A percentile compares a stretch with the other conserved stretches of the same genome.
phyloP scores from a whole-genome alignment of 1,284 basidiomycete species.

The Fereydounia khargensis region DNA sequence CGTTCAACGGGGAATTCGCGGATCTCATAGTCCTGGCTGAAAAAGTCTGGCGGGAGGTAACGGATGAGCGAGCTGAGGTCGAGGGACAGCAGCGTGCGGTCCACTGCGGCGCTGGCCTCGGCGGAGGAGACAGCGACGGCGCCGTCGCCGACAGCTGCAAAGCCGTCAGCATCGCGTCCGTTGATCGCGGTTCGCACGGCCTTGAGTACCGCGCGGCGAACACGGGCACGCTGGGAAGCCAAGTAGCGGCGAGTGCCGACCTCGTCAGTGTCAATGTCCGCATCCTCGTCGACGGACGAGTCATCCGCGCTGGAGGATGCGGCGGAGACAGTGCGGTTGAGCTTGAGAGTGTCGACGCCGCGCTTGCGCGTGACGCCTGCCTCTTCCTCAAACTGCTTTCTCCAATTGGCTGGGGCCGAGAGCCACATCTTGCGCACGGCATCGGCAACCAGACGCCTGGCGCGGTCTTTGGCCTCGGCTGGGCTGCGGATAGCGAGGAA shows the following conservation, averaged over 20 bases:
- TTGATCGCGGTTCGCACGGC: conserved; percentile 48
- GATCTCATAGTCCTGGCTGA: conserved; percentile 47
- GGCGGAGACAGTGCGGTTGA: background rate
- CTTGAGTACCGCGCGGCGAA: conserved; percentile 40
- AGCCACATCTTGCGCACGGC: conserved; percentile 51
- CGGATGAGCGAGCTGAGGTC: conserved; percentile 41
- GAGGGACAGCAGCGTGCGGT: conserved; percentile 31
- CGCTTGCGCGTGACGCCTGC: conserved; percentile 15
- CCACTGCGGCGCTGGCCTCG: conserved; percentile 7
- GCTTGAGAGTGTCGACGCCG: background rate
- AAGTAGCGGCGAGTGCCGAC: conserved; percentile 25
- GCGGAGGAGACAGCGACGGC: conserved; percentile 16
- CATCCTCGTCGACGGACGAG: conserved; percentile 10
- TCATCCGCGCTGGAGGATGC: conserved; percentile 5
- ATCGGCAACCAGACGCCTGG: conserved; percentile 47
- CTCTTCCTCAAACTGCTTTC: conserved; percentile 47
- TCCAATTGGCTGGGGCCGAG: conserved; percentile 51
- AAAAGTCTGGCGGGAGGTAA: conserved; percentile 41
- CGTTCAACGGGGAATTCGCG: conserved; percentile 50
- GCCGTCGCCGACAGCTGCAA: conserved; percentile 23
- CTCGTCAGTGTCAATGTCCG: conserved; percentile 17
- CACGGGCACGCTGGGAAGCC: conserved; percentile 36
- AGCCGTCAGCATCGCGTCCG: conserved; percentile 40
- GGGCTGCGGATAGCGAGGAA: conserved; percentile 51
- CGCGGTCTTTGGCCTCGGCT: conserved; percentile 44